Base-by-base conservation (phyloP, 1,284 basidiomycete species). In the Marasmius tenuissimus region DNA sequence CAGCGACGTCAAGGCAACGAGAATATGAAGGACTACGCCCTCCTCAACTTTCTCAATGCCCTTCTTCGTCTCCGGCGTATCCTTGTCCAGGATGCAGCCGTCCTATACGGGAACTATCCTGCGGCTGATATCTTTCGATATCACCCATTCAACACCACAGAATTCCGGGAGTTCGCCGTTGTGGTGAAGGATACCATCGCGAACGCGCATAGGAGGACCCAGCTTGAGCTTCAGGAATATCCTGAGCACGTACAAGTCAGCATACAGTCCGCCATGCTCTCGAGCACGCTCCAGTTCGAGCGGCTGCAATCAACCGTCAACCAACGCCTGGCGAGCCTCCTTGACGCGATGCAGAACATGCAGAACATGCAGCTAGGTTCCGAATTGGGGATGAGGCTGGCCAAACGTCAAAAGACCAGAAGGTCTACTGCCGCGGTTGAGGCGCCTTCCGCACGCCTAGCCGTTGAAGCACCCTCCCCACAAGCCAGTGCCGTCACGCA, bases 41-140 rank as follows among this genome's bases (percentile, higher is more conserved):
- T 73, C 10, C 27, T 52, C 4, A 12, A 59, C 3, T 70, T 71
- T 48, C 65, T 72, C 2, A 40, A 63, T 2, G 45, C 70, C 11
- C 62, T 73, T 16, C 18, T 58, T 34, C 52, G 38, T 1, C 53
- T 72, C 49, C 64, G 66, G 14, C 47, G 33, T 5, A 61, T 72
- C 27, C 58, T 72, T 6, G 51, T 73, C 4, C 71, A 73, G 51
- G 72, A 73, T 63, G 63, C 65, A 1, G 68, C 71, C 0, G 61
- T 70, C 20, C 60, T 73, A 0, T 71, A 45, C 34, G 18, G 11
- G 1, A 18, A 61, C 20, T 65, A 67, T 53, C 70, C 67, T n/a
- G 47, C 61, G n/a, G 58, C 42, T 27, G 35, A 63, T 1, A 33
- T 73, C 7, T 71, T 62, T 39, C 54, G 53, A 1, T 65, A 59